Conservation (phyloP, 1,284 basidiomycete species). For the Ceratobasidium sp. region DNA sequence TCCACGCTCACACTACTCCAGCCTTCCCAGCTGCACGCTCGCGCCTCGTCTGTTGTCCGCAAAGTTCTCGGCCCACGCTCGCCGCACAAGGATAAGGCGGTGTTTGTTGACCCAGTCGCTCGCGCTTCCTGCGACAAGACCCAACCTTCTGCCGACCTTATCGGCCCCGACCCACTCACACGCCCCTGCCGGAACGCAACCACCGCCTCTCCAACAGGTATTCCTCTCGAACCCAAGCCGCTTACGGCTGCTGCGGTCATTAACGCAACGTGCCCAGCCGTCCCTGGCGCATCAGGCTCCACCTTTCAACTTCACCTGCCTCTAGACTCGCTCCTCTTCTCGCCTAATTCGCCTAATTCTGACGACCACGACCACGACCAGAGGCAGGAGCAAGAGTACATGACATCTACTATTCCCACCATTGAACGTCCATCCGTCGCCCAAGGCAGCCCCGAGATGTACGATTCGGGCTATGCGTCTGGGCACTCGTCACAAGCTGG, state of each 20-base stretch:
- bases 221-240: conserved; percentile 3
- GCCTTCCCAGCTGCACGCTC: conserved; percentile 21
- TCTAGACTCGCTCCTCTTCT: conserved; percentile 19
- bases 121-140: conserved; percentile 30
- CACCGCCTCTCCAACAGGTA: neutral
- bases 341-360: conserved; percentile 9
- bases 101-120: neutral
- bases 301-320: neutral
- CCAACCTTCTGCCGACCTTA: conserved; percentile 18
- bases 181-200: conserved; percentile 22
- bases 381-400: neutral
- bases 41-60: conserved; percentile 16
- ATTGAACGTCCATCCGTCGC: neutral
- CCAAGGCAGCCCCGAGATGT: conserved; percentile 21
- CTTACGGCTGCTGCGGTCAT: neutral
- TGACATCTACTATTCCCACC: neutral
- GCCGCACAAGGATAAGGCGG: neutral
- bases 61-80: conserved; percentile 12
- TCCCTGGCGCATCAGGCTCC: conserved; percentile 11
- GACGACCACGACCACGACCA: conserved; percentile 11
- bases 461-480: conserved; percentile 27
- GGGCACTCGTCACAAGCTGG: conserved; percentile 13
- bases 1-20: conserved; percentile 15
- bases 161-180: neutral
- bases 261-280: conserved; percentile 19